Evolutionary conservation across 768 basidiomycete species (phyloP).

Genomic region (Leccinum subtestaceum): DNA sequence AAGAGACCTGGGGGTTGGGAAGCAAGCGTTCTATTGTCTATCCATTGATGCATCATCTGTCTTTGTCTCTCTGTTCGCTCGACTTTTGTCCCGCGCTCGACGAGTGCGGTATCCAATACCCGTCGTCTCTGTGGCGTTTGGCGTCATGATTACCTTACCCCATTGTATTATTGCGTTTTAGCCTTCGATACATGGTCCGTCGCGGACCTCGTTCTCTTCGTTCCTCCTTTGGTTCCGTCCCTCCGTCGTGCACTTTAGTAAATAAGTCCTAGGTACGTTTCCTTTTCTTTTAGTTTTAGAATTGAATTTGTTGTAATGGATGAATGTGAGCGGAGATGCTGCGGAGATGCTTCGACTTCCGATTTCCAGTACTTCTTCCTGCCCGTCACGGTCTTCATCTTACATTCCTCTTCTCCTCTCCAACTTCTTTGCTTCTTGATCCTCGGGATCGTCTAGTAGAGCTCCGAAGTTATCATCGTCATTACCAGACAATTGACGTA

Average conservation of each 20-base stretch:
- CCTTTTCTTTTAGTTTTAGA: not conserved
- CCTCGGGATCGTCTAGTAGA: not conserved
- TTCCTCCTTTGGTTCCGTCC: not conserved
- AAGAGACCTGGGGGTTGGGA: not conserved
- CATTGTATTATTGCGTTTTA: not conserved
- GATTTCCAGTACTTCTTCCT: not conserved
- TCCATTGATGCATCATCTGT: not conserved
- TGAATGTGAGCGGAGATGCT: constrained; percentile 10
- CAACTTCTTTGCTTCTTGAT: not conserved
- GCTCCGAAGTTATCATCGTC: not conserved
- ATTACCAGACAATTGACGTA: not conserved
- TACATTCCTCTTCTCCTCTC: not conserved
- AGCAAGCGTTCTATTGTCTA: not conserved
- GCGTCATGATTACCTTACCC: not conserved
- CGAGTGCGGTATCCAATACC: not conserved
- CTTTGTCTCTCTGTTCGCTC: not conserved
- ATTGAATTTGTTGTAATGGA: constrained; percentile 10
- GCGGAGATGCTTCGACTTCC: not conserved
- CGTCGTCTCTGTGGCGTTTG: not conserved
- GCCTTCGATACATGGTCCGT: not conserved
- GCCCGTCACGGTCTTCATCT: not conserved
- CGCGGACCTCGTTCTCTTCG: constrained; percentile 2
- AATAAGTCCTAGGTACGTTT: constrained; percentile 10
- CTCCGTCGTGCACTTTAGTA: constrained; percentile 1
- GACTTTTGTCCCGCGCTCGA: not conserved